phyloP scores from a whole-genome alignment of 139 green algal species.

The Chlorella vulgaris region DNA sequence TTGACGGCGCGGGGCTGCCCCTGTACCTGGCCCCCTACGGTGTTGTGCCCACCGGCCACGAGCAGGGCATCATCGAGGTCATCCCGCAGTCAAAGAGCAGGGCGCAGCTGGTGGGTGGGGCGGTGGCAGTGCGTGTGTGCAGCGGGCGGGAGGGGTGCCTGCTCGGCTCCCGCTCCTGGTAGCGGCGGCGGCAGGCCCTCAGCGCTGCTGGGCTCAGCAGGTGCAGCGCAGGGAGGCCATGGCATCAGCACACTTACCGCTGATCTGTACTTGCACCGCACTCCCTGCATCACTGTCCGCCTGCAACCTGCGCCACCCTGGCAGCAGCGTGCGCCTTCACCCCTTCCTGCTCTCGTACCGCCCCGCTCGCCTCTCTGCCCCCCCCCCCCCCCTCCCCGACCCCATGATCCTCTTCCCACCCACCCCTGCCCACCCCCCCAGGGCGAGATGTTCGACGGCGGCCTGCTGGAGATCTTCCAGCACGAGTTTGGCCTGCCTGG shows the following conservation, averaged over 20 bases:
- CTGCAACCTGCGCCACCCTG: too few species aligned
- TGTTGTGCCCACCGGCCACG: slow-evolving; percentile 95
- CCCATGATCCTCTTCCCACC: too few species aligned
- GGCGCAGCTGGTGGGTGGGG: slow-evolving; percentile 41
- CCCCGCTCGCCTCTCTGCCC: too few species aligned
- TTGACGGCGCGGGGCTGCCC: slow-evolving; percentile 71
- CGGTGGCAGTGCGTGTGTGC: background rate
- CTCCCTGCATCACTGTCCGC: too few species aligned
- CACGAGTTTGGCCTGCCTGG: slow-evolving; percentile 86
- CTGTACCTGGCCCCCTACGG: slow-evolving; percentile 95
- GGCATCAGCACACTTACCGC: too few species aligned
- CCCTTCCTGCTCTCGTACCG: too few species aligned
- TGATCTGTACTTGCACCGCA: too few species aligned
- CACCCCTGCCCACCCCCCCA: slow-evolving; percentile 50
- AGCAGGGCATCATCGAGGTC: slow-evolving; percentile 95
- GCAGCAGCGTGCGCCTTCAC: too few species aligned
- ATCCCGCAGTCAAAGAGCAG: slow-evolving; percentile 85
- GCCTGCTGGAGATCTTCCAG: slow-evolving; percentile 94
- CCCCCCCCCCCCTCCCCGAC: too few species aligned
- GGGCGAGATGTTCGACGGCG: slow-evolving; percentile 90
- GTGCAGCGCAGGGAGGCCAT: too few species aligned
- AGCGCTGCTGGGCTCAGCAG: too few species aligned
- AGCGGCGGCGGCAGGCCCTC: too few species aligned
- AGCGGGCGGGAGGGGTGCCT: background rate
- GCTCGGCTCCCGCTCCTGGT: background rate